Evolutionary conservation across 208 protist genomes (phyloP).

Genomic region (Leishmania amazonensis): DNA sequence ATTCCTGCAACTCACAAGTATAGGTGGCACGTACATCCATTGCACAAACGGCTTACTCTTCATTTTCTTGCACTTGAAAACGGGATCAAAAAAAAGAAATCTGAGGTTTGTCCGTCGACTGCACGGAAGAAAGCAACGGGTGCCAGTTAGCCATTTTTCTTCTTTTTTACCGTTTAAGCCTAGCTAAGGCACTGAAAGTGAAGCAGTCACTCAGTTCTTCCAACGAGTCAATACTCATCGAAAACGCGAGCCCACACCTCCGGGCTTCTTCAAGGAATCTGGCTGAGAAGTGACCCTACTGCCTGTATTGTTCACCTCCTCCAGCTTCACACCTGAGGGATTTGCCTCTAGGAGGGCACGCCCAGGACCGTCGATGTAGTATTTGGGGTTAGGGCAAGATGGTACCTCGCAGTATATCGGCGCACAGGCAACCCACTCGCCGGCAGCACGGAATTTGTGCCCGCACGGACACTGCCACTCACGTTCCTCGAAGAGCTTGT

Average conservation of each 20-base stretch:
- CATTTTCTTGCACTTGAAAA: not conserved
- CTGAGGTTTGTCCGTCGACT: not conserved
- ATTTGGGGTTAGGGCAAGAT: slow-evolving; percentile 90
- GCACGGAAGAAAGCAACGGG: not conserved
- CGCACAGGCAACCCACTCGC: slow-evolving; percentile 83
- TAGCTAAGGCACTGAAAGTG: not conserved
- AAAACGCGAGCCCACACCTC: slow-evolving; percentile 74
- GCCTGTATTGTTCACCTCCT: slow-evolving; percentile 45
- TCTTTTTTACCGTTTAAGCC: not conserved
- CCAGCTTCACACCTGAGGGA: slow-evolving; percentile 78
- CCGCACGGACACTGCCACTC: slow-evolving; percentile 93
- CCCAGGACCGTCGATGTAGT: slow-evolving; percentile 87
- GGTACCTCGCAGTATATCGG: slow-evolving; percentile 90
- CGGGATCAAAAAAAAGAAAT: slow-evolving; percentile 16
- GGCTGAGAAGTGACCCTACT: not conserved
- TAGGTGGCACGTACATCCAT: not conserved
- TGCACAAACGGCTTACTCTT: not conserved
- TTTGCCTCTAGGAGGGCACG: slow-evolving; percentile 83
- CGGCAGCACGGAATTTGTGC: slow-evolving; percentile 83
- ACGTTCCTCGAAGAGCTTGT: slow-evolving; percentile 72
- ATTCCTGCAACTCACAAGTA: not conserved
- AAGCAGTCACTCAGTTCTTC: not conserved
- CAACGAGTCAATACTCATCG: slow-evolving; percentile 23
- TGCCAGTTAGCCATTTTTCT: not conserved
- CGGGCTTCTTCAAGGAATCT: slow-evolving; percentile 23